Percentiles rank a stretch among this genome's conserved stretches.
Conservation (phyloP, 805 yeast species). For the Candida tammaniensis region DNA sequence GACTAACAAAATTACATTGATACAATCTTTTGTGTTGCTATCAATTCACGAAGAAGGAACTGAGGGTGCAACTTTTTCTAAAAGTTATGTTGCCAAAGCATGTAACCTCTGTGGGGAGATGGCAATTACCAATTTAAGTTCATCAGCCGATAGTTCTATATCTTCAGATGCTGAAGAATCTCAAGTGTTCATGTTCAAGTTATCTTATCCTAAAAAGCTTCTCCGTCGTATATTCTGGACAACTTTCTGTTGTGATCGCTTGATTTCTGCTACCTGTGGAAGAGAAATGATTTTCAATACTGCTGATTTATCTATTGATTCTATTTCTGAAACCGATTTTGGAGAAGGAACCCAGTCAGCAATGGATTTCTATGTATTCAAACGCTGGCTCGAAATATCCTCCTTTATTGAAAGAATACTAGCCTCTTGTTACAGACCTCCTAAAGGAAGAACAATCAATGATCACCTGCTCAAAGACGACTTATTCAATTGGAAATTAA, state of each 20-base stretch:
- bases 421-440: constrained; percentile 23
- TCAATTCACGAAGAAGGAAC: constrained; percentile 28
- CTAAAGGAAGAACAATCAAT: constrained; percentile 20
- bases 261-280: constrained; percentile 23
- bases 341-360: constrained; percentile 18
- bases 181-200: neutral
- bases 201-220: neutral
- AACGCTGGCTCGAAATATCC: constrained; percentile 19
- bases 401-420: constrained; percentile 22
- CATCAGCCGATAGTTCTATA: constrained; percentile 12
- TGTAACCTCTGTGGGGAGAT: constrained; percentile 22
- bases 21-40: constrained; percentile 22
- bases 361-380: constrained; percentile 23
- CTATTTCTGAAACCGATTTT: constrained; percentile 19
- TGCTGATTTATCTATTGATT: constrained; percentile 22
- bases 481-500: constrained; percentile 11
- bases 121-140: constrained; percentile 24
- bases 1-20: constrained; percentile 22
- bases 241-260: constrained; percentile 25
- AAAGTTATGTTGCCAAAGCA: constrained; percentile 22
- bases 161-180: too few species aligned
- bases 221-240: constrained; percentile 23
- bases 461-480: constrained; percentile 20
- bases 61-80: constrained; percentile 21
- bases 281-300: constrained; percentile 22